These are phyloP conservation scores for Corynascus novoguineensis DNA, from an alignment of 495 filamentous ascomycete species.

Conservation along the genomic window DNA sequence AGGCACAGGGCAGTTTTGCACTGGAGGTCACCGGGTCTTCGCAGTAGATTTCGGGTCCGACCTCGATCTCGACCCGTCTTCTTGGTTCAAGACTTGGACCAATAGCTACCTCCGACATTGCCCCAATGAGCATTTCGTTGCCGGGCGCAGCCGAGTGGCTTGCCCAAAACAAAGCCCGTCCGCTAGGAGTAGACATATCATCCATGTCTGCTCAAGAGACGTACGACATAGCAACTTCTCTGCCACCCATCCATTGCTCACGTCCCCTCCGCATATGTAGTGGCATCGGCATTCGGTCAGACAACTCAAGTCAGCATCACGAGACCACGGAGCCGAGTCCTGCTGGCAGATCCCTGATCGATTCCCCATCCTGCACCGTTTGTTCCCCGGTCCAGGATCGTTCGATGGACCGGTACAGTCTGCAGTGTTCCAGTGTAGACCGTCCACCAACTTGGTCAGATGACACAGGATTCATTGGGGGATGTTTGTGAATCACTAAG, in stretches of 20 bases:
- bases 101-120: too few species aligned
- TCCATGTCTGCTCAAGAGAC: background rate
- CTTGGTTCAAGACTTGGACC: too few species aligned
- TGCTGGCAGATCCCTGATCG: background rate
- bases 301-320: background rate
- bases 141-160: background rate
- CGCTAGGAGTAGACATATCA: background rate
- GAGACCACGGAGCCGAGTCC: background rate
- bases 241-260: too few species aligned
- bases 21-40: too few species aligned
- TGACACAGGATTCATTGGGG: background rate
- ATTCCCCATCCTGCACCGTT: background rate
- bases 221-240: slow-evolving; percentile 6
- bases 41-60: too few species aligned
- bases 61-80: too few species aligned
- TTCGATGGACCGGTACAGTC: background rate
- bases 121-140: background rate
- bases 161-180: slow-evolving; percentile 5
- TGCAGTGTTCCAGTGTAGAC: too few species aligned
- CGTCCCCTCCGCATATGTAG: background rate
- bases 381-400: background rate
- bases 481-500: background rate
- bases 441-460: background rate
- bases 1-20: too few species aligned
- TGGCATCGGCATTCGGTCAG: background rate